Base-by-base conservation (phyloP, 2,329 filamentous ascomycete genomes). In the Neofusicoccum sp. region DNA sequence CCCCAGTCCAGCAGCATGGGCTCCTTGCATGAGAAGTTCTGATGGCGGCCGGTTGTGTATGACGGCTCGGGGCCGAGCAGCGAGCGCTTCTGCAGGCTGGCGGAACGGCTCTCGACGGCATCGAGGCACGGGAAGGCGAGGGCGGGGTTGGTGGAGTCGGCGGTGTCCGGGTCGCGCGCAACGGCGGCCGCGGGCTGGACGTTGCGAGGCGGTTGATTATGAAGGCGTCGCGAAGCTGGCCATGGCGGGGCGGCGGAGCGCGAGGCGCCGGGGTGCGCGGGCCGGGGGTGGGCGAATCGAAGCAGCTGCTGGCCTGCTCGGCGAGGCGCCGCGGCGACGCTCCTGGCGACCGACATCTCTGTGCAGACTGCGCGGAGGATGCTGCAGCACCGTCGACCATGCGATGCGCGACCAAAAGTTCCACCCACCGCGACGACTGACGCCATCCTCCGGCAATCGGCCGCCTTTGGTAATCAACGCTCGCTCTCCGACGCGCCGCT, bases 1-100 rank as follows among this genome's bases (percentile, higher is more conserved):
- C 95, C 95, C 91, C 96, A 98, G 77, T 99, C 95, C 28, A 98
- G 86, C 3, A 93, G 80, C 14, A 98, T 79, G 0, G 92, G 87
- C 24, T 91, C 82, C 6, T 82, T 69, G 68, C 88, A 95, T 71
- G 87, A 87, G 76, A 90, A 97, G 31, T 79, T 83, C 65, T 90
- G 84, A 56, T 95, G 93, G n/a, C 86, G 86, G 61, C 95, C 95
- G 47, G 89, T 89, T 0, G 93, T 97, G 75, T 99, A 99, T 1
- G 91, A 91, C 0, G 95, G 95, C 71, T 99, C 95, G 1, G 93
- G 93, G 0, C 93, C 93, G 48, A 86, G 87, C 24, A 76, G 71
- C 14, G 86, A 84, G 49, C 88, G 80, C 38, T 89, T 90, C 60
- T 80, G 80, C 48, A 98, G 86, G 8, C 81, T 88, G 4, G 89